Conservation (phyloP, 2,329 filamentous ascomycete species). For the Venturiaceae sp. region DNA sequence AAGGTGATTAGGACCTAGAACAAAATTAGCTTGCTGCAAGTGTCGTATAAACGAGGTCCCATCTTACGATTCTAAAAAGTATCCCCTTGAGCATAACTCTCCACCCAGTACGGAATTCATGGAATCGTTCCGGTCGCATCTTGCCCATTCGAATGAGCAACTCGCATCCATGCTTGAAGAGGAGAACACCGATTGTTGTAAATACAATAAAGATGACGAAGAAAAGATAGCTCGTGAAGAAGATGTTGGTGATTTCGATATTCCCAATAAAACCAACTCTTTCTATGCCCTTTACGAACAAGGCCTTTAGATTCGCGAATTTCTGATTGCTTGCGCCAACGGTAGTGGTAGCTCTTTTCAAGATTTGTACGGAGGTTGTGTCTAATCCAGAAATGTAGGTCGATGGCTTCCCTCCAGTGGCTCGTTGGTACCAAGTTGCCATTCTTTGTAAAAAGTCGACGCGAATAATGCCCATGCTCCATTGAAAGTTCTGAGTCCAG, state of each 20-base stretch:
- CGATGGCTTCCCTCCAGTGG: constrained; percentile 78
- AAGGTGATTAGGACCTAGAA: constrained; percentile 67
- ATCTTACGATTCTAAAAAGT: constrained; percentile 61
- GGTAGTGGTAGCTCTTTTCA: constrained; percentile 50
- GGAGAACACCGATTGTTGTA: constrained; percentile 59
- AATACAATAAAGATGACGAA: constrained; percentile 76
- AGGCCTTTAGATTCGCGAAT: constrained; percentile 12
- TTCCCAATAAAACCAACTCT: constrained; percentile 76
- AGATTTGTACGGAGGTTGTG: constrained; percentile 72
- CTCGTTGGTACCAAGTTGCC: constrained; percentile 91
- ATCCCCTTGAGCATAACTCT: constrained; percentile 87
- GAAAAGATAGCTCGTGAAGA: constrained; percentile 83
- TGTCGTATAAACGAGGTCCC: background rate
- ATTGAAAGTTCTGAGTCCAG: constrained; percentile 97
- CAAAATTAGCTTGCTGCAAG: background rate
- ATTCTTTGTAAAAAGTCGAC: constrained; percentile 77
- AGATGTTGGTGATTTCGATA: constrained; percentile 87
- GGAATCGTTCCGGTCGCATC: constrained; percentile 79
- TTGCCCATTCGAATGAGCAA: constrained; percentile 61
- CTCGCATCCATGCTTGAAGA: constrained; percentile 78
- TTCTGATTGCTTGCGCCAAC: constrained; percentile 13
- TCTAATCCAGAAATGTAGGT: constrained; percentile 65
- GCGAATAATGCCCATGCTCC: constrained; percentile 93
- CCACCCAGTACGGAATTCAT: constrained; percentile 93
- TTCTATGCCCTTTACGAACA: constrained; percentile 69